Conservation (phyloP, 306 rosid species). For the Acacia crassicarpa region DNA sequence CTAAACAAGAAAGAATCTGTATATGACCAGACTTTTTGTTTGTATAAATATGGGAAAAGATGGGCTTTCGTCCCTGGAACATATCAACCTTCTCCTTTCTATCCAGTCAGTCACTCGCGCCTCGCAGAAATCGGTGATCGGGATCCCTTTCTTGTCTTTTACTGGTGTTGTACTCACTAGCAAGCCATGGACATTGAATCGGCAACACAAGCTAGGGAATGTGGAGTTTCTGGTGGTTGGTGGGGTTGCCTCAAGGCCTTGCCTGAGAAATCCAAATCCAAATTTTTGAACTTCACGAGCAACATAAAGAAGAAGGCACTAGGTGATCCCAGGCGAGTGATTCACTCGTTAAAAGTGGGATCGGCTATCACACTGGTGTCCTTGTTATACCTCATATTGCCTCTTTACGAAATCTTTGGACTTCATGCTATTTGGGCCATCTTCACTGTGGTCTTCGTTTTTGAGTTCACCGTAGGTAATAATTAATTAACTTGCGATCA, state of each 20-base stretch:
- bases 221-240: not conserved
- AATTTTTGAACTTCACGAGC: constrained; percentile 27
- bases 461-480: constrained; percentile 67
- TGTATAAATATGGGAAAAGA: constrained; percentile 31
- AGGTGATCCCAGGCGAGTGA: constrained; percentile 67
- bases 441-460: constrained; percentile 56
- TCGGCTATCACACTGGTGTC: constrained; percentile 68
- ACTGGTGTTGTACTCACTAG: not conserved
- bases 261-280: constrained; percentile 36
- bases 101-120: constrained; percentile 17
- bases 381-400: constrained; percentile 49
- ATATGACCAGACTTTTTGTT: not conserved
- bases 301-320: constrained; percentile 45
- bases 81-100: constrained; percentile 2
- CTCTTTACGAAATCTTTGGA: constrained; percentile 61
- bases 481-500: not conserved
- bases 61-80: constrained; percentile 1
- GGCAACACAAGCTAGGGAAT: constrained; percentile 17
- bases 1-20: too few relatives aligned
- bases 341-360: constrained; percentile 71
- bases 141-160: not conserved
- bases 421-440: constrained; percentile 67
- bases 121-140: not conserved
- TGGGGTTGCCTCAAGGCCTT: constrained; percentile 29
- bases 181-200: constrained; percentile 42